Evolutionary conservation across 495 filamentous ascomycete genomes (phyloP).

Genomic region (Xylaria flabelliformis): DNA sequence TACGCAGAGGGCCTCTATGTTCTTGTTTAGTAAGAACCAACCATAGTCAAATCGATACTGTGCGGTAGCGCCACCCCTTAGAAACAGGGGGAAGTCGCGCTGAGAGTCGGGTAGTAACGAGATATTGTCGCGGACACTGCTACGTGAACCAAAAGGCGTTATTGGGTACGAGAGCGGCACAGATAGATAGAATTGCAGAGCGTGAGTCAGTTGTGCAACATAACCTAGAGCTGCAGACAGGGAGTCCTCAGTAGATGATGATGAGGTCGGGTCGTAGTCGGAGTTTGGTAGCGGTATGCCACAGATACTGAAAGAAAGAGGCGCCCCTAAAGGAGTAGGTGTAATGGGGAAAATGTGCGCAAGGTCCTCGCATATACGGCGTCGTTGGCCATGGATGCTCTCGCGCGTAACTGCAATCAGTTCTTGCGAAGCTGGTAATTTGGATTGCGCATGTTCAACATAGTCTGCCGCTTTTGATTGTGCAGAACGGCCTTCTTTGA

Average conservation of each 20-base stretch:
- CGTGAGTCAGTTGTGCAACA: slow-evolving; percentile 75
- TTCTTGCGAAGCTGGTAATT: slow-evolving; percentile 61
- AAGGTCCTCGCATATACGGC: slow-evolving; percentile 85
- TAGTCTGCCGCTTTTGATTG: slow-evolving; percentile 65
- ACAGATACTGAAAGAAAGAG: slow-evolving; percentile 80
- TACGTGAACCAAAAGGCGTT: slow-evolving; percentile 70
- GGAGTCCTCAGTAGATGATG: slow-evolving; percentile 64
- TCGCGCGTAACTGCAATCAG: slow-evolving; percentile 63
- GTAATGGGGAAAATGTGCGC: slow-evolving; percentile 79
- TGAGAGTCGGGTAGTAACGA: slow-evolving; percentile 66
- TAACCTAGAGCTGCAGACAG: slow-evolving; percentile 84
- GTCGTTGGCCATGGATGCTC: slow-evolving; percentile 77
- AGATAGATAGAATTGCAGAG: slow-evolving; percentile 82
- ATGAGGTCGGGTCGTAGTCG: slow-evolving; percentile 59
- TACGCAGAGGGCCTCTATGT: slow-evolving; percentile 84
- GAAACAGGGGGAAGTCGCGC: slow-evolving; percentile 80
- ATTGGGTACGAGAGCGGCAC: slow-evolving; percentile 84
- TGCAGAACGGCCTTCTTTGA: slow-evolving; percentile 63
- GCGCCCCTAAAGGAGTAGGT: slow-evolving; percentile 56
- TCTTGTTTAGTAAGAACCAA: slow-evolving; percentile 91
- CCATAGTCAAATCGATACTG: slow-evolving; percentile 92
- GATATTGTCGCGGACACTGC: slow-evolving; percentile 81
- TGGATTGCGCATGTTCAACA: slow-evolving; percentile 61
- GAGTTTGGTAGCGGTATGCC: slow-evolving; percentile 79
- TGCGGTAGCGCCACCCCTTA: slow-evolving; percentile 69